Conservation (phyloP, 1,139 yeast species). For the Sugiyamaella paludigena region DNA sequence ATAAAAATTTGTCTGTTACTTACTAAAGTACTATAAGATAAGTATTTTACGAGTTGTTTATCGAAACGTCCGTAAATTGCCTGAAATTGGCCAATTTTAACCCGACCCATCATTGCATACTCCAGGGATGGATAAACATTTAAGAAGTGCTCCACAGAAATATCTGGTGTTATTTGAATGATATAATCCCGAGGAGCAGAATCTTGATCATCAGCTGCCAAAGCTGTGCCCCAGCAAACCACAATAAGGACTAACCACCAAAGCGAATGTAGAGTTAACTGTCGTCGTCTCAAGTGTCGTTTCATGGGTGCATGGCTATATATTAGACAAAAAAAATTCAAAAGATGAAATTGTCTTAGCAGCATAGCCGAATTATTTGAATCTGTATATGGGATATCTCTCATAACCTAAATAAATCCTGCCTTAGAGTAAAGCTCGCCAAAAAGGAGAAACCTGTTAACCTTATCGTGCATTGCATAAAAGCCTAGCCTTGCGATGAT, state of each 20-base stretch:
- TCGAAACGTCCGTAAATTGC: conserved; percentile 33
- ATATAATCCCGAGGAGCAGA: conserved; percentile 17
- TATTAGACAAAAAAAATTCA: background rate
- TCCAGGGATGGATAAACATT: conserved; percentile 29
- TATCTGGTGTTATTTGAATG: conserved; percentile 31
- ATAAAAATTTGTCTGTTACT: too few species aligned
- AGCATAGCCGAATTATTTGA: background rate
- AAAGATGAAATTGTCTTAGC: background rate
- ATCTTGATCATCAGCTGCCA: conserved; percentile 6
- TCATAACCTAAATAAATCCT: too few species aligned
- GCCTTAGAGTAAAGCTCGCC: too few species aligned
- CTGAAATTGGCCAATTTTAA: conserved; percentile 30
- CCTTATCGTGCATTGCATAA: too few species aligned
- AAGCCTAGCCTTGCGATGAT: too few species aligned
- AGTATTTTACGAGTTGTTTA: conserved; percentile 22
- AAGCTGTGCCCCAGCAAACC: background rate
- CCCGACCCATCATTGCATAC: conserved; percentile 25
- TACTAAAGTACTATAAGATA: conserved; percentile 29
- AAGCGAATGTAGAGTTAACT: background rate
- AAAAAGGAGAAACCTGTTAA: too few species aligned
- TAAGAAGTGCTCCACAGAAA: conserved; percentile 27
- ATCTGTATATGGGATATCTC: too few species aligned
- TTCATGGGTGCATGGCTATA: too few species aligned
- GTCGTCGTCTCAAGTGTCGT: too few species aligned
- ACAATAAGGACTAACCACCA: background rate